Evolutionary conservation across 1,284 basidiomycete species (phyloP), one percentile per base, ranked within the genome.

Genomic region (Ustilago xerochloae): DNA sequence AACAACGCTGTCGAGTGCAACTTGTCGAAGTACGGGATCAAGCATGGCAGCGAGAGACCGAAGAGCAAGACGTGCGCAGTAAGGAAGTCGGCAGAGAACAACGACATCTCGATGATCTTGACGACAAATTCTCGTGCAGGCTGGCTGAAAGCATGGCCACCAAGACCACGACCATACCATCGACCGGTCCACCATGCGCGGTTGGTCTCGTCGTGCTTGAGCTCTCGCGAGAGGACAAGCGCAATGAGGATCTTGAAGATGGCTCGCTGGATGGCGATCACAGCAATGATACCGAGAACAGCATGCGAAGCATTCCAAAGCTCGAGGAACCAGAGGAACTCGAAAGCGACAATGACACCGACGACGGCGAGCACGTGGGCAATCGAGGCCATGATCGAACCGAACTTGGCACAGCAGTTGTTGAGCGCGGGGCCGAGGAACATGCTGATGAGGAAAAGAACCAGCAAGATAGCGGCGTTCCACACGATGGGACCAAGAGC

Each of bases 401-500:
- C 82, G 28, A 84, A 84, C 69, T 83, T 82, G 58, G 71, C 79
- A 57, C 84, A 85, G 82, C 84, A 85, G 22, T 90, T 89, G 85
- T 94, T 92, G 75, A 97, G 88, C 87, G 94, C 90, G 0, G 95
- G 95, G 4, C 96, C 95, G 24, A 97, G 88, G 89, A 96, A 92
- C 67, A 98, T 86, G 61, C 94, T 95, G 74, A 94, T 86, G 75
- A 99, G 85, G 90, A 99, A 98, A 62, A 95, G 86, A 12, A 90
- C 86, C 72, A 98, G 86, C 51, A 99, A 88, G 24, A 98, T 86
- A 0, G 91, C 92, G 20, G 93, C 93, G 84, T 99, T 99, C 90
- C 91, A 97, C 4, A 96, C 93, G 79, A 99, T 91, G 1, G 96
- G 97, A 6, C 96, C 96, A 18, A 99, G 86, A 10, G 96, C 90